These are phyloP conservation scores for Phialophora expanda DNA, from an alignment of 2,329 filamentous ascomycete species.

Conservation along the genomic window DNA sequence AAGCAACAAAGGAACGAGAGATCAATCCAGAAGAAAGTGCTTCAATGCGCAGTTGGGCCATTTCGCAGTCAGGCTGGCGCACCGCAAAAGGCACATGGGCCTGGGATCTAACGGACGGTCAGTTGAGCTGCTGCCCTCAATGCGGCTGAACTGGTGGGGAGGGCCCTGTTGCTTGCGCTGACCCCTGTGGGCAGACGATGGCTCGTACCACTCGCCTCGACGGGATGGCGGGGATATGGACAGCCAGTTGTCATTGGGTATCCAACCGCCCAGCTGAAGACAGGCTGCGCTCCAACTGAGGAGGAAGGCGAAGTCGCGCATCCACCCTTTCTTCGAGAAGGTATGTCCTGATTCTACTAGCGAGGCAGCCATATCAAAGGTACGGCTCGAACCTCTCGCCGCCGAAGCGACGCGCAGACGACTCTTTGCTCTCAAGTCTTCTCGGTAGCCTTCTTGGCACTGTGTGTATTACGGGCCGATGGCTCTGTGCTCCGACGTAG, in stretches of 20 bases:
- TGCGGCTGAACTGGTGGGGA: not conserved
- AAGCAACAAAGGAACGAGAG: not conserved
- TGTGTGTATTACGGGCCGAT: not conserved
- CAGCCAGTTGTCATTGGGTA: not conserved
- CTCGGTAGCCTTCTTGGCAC: not conserved
- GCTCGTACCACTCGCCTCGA: not conserved
- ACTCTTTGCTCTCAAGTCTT: not conserved
- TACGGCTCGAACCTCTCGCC: not conserved
- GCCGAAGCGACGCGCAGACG: not conserved
- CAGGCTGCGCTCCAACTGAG: not conserved
- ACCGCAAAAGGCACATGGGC: not conserved
- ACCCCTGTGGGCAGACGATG: not conserved
- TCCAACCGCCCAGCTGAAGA: not conserved
- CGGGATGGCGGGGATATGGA: not conserved
- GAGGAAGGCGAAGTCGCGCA: not conserved
- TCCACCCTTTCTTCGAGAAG: not conserved
- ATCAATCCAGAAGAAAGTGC: not conserved
- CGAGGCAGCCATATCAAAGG: not conserved
- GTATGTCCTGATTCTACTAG: not conserved
- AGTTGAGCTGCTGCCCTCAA: not conserved
- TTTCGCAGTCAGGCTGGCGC: not conserved
- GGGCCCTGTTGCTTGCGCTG: not conserved
- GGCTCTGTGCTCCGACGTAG: not conserved
- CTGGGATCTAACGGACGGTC: not conserved
- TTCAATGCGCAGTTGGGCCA: not conserved